These are phyloP conservation scores for Inga leiocalycina DNA, from an alignment of 306 rosid species.

Conservation along the genomic window DNA sequence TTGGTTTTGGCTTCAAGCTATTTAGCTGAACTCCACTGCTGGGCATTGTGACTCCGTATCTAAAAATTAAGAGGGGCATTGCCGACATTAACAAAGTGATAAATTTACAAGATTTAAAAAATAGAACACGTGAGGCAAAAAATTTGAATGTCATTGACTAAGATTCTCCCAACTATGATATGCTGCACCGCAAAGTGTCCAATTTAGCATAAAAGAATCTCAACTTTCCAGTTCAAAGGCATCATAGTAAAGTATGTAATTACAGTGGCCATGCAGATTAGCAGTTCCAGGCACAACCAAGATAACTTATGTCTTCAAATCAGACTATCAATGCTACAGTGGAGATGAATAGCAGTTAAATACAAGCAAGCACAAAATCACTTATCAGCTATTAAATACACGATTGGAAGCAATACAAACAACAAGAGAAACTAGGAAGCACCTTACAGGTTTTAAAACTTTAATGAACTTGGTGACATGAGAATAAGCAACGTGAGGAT, in stretches of 20 bases:
- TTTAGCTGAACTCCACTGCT: conserved; percentile 62
- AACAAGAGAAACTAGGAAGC: not conserved
- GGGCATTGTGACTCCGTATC: conserved; percentile 58
- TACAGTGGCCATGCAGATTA: not conserved
- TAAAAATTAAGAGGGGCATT: conserved; percentile 31
- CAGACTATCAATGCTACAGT: conserved; percentile 6
- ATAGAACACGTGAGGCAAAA: not conserved
- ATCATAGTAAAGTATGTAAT: not conserved
- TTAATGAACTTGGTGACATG: not conserved
- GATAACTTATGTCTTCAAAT: conserved; percentile 7
- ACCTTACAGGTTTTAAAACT: not conserved
- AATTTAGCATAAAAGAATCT: not conserved
- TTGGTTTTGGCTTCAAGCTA: conserved; percentile 67
- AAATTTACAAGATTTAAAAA: not conserved
- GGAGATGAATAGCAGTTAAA: not conserved
- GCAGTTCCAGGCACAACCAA: not conserved
- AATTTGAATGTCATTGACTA: not conserved
- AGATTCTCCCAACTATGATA: not conserved
- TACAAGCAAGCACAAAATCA: not conserved
- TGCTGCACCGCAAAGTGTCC: not conserved
- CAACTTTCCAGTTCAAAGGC: not conserved
- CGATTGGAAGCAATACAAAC: not conserved
- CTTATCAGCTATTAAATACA: not conserved
- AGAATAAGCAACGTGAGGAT: not conserved
- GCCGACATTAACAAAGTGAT: conserved; percentile 19